phyloP scores from a whole-genome alignment of 306 rosid genomes.

The Betula pendula region DNA sequence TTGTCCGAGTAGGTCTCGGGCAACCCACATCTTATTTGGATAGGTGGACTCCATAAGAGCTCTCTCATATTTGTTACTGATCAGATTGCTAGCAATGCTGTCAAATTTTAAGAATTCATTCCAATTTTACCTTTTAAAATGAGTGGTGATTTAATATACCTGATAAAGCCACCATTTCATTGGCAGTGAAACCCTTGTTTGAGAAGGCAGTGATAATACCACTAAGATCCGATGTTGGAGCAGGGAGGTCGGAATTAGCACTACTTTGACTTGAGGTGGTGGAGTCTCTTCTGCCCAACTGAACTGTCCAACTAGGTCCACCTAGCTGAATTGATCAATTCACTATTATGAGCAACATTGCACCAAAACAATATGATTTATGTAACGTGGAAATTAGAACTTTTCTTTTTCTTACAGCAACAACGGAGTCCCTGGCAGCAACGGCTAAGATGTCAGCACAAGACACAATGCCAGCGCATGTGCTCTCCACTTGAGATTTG shows the following conservation, averaged over 20 bases:
- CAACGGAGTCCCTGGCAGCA: constrained; percentile 48
- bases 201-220: constrained; percentile 37
- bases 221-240: constrained; percentile 27
- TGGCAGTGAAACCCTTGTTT: constrained; percentile 29
- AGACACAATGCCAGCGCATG: constrained; percentile 46
- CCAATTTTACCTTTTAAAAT: no score
- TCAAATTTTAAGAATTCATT: no score
- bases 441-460: constrained; percentile 53
- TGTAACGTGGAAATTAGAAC: not conserved
- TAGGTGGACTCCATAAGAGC: no score
- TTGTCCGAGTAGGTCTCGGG: no score
- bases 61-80: no score
- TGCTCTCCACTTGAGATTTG: constrained; percentile 31
- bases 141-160: constrained; percentile 13
- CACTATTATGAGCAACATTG: not conserved
- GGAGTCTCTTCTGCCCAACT: constrained; percentile 54
- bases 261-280: constrained; percentile 37
- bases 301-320: constrained; percentile 45
- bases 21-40: no score
- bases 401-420: constrained; percentile 23
- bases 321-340: constrained; percentile 22
- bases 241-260: constrained; percentile 38
- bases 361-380: not conserved
- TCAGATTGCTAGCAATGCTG: no score
- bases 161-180: constrained; percentile 51